Base-by-base conservation (phyloP, 768 basidiomycete species). In the Tricholoma sp. region DNA sequence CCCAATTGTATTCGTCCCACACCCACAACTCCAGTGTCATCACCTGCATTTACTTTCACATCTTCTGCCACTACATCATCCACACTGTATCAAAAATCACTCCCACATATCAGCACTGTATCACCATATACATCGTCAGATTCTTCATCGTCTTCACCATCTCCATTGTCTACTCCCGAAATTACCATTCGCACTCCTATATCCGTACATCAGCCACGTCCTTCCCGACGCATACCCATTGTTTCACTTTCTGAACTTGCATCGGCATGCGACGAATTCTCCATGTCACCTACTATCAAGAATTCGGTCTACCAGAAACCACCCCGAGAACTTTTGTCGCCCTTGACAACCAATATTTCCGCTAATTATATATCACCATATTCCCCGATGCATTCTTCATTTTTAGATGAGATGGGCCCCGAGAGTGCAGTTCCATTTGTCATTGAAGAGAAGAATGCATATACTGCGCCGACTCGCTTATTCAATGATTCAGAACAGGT, bases 141-240 rank as follows among this genome's bases (percentile, higher is more conserved):
- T 35, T 54, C 54, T 12, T 19, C 61, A 22, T 58, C 64, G 43
- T 57, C 61, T 24, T 67, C 66, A 29, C 56, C 64, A 54, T 55
- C 62, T 39, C 61, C 61, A 22, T 59, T 60, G 53, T 64, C 66
- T 24, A 60, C 69, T 39, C 69, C 71, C 24, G 47, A 50, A 35
- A 41, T 63, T 53, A 56, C 49, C 41, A 51, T 61, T 52, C 57
- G 63, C 29, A 59, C 59, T 22, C 66, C 69, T 21, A 67, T 76
- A 54, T 70, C 72, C 54, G 65, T 79, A 29, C 75, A 75, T 66
- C 78, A 79, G 61, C 78, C 78, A 45, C 77, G 76, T 45, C 78
- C 78, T 56, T 74, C 68, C 47, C 74, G 77, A 55, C 71, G 66
- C 46, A 78, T 79, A 64, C 75, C 76, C 35, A 79, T 78, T 59